A percentile compares a stretch with the other conserved stretches of the same genome.
These are phyloP conservation scores for Sordaria brevicollis DNA, from an alignment of 495 filamentous ascomycete species.

Conservation along the genomic window DNA sequence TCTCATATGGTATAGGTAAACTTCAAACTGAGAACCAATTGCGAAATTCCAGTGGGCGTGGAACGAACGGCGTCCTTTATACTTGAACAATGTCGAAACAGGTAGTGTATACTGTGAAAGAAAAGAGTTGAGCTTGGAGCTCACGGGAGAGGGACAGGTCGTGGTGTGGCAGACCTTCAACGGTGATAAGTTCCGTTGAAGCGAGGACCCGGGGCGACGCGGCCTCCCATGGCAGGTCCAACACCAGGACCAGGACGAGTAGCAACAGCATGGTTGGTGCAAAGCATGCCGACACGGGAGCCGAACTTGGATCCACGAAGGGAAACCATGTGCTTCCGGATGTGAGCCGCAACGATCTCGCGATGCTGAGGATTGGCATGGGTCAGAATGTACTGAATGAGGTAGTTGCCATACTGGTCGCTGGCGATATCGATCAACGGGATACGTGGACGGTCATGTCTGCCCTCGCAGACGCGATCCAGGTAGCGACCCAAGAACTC, in stretches of 20 bases:
- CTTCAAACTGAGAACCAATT: conserved; percentile 20
- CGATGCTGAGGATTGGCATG: conserved; percentile 78
- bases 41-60: conserved; percentile 14
- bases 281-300: conserved; percentile 96
- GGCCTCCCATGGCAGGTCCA: conserved; percentile 46
- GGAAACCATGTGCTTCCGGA: conserved; percentile 99
- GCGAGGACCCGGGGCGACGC: conserved; percentile 43
- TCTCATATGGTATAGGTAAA: conserved; percentile 24
- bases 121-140: neutral
- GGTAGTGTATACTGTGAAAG: neutral
- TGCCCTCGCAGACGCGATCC: conserved; percentile 84
- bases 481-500: conserved; percentile 93
- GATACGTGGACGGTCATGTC: conserved; percentile 84
- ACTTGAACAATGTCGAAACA: conserved; percentile 12
- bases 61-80: conserved; percentile 15
- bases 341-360: conserved; percentile 85
- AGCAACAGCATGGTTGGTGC: conserved; percentile 80
- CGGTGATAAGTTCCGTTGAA: conserved; percentile 44
- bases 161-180: neutral
- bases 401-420: conserved; percentile 97
- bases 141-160: neutral
- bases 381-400: conserved; percentile 92
- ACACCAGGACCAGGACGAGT: conserved; percentile 78
- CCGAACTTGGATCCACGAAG: conserved; percentile 97
- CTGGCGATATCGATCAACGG: conserved; percentile 97